These are phyloP conservation scores for Picocystis salinarum DNA, from an alignment of 139 green algal genomes.

Conservation along the genomic window DNA sequence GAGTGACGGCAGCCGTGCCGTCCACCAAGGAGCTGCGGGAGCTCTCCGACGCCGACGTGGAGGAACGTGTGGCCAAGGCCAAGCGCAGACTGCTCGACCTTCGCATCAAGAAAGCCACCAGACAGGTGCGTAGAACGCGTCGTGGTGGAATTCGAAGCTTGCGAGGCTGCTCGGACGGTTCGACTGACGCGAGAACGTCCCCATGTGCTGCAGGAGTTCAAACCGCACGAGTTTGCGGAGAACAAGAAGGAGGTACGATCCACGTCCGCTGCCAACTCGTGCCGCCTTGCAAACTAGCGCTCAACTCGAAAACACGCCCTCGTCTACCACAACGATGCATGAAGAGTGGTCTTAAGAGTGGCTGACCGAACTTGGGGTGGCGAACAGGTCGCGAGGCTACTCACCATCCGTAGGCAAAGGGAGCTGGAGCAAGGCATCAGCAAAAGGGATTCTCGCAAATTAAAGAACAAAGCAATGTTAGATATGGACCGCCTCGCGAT, in stretches of 20 bases:
- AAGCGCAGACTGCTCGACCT: constrained; percentile 29
- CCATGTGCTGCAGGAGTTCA: constrained; percentile 8
- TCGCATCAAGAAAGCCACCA: constrained; percentile 26
- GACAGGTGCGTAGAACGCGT: constrained; percentile 7
- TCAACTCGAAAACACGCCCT: too few relatives aligned
- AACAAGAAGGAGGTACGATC: constrained; percentile 4
- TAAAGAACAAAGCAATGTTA: neutral
- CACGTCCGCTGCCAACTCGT: neutral
- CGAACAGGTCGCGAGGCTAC: constrained; percentile 20
- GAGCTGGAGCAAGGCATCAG: constrained; percentile 21
- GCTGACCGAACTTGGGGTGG: constrained; percentile 7
- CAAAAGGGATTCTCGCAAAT: constrained; percentile 7
- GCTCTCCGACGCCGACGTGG: constrained; percentile 19
- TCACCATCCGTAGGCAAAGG: constrained; percentile 22
- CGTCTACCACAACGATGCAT: too few relatives aligned
- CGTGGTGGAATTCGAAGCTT: constrained; percentile 2
- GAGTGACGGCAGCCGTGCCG: too few relatives aligned
- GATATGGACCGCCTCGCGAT: too few relatives aligned
- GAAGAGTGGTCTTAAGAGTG: too few relatives aligned
- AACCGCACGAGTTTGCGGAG: constrained; percentile 5
- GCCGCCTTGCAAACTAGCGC: neutral
- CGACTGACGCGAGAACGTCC: constrained; percentile 1
- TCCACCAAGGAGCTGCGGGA: constrained; percentile 17
- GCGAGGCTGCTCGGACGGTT: constrained; percentile 7
- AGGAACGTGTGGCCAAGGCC: constrained; percentile 14